Conservation (phyloP, 441 rosid genomes). For the Geranium incanum region DNA sequence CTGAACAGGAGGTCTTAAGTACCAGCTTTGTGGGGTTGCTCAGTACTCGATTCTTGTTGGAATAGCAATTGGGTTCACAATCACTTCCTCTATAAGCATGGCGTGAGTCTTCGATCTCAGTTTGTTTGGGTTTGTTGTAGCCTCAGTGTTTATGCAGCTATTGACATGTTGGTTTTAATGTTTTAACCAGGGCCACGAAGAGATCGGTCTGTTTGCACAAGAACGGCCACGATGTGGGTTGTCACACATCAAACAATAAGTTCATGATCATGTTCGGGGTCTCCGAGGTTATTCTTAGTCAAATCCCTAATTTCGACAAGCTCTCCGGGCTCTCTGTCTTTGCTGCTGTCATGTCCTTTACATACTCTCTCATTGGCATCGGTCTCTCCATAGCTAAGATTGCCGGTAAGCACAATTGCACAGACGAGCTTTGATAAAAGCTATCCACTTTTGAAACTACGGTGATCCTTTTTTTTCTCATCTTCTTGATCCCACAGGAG, state of each 20-base stretch:
- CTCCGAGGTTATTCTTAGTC: slow-evolving; percentile 29
- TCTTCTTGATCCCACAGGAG: slow-evolving; percentile 14
- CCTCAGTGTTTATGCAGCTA: not conserved
- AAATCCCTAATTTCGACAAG: slow-evolving; percentile 34
- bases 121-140: not conserved
- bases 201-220: slow-evolving; percentile 36
- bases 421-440: not conserved
- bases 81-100: slow-evolving; percentile 89
- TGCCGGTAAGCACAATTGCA: slow-evolving; percentile 21
- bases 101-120: slow-evolving; percentile 40
- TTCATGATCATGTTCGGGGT: slow-evolving; percentile 35
- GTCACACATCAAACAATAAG: slow-evolving; percentile 24
- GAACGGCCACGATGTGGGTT: slow-evolving; percentile 26
- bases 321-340: slow-evolving; percentile 37
- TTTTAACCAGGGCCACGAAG: slow-evolving; percentile 30
- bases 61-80: slow-evolving; percentile 72
- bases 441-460: not conserved
- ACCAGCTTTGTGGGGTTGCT: slow-evolving; percentile 64
- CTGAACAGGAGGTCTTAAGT: not conserved
- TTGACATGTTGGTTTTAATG: not conserved
- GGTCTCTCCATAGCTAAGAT: slow-evolving; percentile 33
- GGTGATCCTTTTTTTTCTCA: not conserved
- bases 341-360: slow-evolving; percentile 40
- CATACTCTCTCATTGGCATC: slow-evolving; percentile 33
- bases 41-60: slow-evolving; percentile 69